phyloP scores from a whole-genome alignment of 176 grass and related monocot species.

The Triticum urartu region DNA sequence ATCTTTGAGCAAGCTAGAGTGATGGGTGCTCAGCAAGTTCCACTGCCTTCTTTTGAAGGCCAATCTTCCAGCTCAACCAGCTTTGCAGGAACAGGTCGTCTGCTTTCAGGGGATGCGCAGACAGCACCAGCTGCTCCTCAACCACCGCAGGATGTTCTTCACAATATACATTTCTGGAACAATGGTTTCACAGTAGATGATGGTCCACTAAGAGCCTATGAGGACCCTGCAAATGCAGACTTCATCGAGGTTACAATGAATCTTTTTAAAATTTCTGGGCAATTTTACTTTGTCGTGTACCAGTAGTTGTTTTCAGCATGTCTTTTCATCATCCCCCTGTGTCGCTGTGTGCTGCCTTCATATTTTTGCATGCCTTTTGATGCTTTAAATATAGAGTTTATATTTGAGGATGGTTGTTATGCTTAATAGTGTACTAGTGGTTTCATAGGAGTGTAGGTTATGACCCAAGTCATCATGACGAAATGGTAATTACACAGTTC shows the following conservation, averaged over 20 bases:
- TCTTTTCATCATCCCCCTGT: not conserved
- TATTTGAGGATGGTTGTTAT: not conserved
- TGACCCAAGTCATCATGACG: not conserved
- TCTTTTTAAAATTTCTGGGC: conserved; percentile 20
- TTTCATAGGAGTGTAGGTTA: not conserved
- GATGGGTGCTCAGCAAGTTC: conserved; percentile 59
- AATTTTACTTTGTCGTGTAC: not conserved
- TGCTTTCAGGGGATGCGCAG: conserved; percentile 64
- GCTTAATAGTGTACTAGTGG: not conserved
- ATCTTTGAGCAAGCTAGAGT: conserved; percentile 78
- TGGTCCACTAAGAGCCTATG: conserved; percentile 75
- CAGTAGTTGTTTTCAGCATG: not conserved
- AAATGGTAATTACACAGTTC: conserved; percentile 11
- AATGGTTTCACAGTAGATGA: conserved; percentile 93
- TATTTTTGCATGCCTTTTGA: not conserved
- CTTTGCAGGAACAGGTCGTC: conserved; percentile 74
- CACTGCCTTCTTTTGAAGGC: conserved; percentile 25
- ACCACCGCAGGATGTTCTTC: conserved; percentile 42
- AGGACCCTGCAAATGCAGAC: conserved; percentile 74
- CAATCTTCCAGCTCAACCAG: conserved; percentile 68
- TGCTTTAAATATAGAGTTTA: not conserved
- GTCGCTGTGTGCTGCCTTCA: not conserved
- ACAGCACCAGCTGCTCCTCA: conserved; percentile 42
- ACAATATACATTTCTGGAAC: conserved; percentile 79
- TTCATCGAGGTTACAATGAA: conserved; percentile 71